phyloP scores from a whole-genome alignment of 139 green algal species.

The Trebouxia sp. region DNA sequence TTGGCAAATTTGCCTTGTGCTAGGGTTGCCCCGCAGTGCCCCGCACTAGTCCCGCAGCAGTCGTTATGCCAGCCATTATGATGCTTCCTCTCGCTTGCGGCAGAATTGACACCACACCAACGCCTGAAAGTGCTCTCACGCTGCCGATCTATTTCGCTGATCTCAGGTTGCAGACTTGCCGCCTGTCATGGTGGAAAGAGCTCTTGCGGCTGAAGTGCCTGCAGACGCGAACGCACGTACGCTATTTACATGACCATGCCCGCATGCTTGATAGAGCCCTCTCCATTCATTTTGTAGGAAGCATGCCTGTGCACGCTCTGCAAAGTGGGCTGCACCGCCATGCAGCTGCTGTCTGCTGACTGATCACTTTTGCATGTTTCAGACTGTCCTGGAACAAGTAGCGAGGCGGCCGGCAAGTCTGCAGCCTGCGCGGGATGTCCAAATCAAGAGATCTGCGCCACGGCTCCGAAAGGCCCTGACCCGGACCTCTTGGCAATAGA shows the following conservation, averaged over 20 bases:
- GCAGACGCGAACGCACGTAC: slow-evolving; percentile 28
- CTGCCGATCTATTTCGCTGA: too few species aligned
- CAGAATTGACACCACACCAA: too few species aligned
- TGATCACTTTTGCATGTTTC: neutral
- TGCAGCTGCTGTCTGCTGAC: neutral
- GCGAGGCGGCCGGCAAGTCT: slow-evolving; percentile 78
- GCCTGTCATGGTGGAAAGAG: neutral
- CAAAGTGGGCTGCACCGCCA: neutral
- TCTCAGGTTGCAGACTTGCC: too few species aligned
- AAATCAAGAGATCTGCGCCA: slow-evolving; percentile 90
- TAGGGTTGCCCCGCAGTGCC: too few species aligned
- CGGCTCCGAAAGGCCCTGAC: slow-evolving; percentile 85
- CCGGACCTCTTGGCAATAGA: slow-evolving; percentile 83
- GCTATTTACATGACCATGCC: neutral
- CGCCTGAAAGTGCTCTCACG: too few species aligned
- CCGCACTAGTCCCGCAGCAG: too few species aligned
- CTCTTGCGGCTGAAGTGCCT: neutral
- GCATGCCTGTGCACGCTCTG: neutral
- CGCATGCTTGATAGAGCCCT: neutral
- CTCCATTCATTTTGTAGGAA: neutral
- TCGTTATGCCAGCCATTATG: too few species aligned
- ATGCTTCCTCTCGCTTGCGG: too few species aligned
- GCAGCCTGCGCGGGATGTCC: slow-evolving; percentile 88
- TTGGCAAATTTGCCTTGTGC: too few species aligned
- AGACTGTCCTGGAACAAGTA: slow-evolving; percentile 85